Conservation (phyloP, 2,329 filamentous ascomycete species). For the Thyridium curvatum region DNA sequence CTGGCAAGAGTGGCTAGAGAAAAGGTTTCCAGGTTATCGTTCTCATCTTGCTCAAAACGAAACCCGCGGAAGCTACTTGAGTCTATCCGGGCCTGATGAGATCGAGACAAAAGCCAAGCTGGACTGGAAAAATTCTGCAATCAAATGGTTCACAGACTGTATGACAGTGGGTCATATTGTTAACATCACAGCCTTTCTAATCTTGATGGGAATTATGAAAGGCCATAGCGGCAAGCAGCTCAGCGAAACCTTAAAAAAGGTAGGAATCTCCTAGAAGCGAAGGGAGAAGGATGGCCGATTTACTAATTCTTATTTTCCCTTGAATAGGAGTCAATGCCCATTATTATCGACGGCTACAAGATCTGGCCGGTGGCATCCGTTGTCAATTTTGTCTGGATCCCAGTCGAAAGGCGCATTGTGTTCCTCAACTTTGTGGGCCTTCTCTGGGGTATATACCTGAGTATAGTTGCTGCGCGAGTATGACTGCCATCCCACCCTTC, state of each 20-base stretch:
- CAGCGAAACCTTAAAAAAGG: constrained; percentile 28
- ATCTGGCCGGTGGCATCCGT: constrained; percentile 46
- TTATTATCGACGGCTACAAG: constrained; percentile 43
- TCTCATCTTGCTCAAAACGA: constrained; percentile 19
- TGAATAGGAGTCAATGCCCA: constrained; percentile 34
- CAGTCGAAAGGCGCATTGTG: constrained; percentile 41
- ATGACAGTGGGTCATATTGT: constrained; percentile 38
- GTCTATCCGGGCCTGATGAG: constrained; percentile 14
- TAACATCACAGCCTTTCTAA: constrained; percentile 38
- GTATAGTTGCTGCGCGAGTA: constrained; percentile 35
- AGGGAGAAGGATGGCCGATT: not conserved
- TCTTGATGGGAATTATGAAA: constrained; percentile 42
- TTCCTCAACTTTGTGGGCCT: constrained; percentile 43
- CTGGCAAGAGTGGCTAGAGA: constrained; percentile 51
- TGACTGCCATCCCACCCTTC: too few species aligned
- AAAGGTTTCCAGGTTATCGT: constrained; percentile 41
- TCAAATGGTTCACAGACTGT: constrained; percentile 45
- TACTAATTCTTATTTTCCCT: not conserved
- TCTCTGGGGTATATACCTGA: constrained; percentile 46
- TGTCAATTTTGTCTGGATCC: constrained; percentile 42
- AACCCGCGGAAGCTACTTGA: constrained; percentile 7
- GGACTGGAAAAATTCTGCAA: constrained; percentile 33
- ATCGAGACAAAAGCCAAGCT: constrained; percentile 23
- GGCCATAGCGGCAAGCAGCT: constrained; percentile 28
- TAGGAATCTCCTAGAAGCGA: constrained; percentile 7